Percentiles rank a stretch among this genome's conserved stretches.
These are phyloP conservation scores for Cyclostephanos tholiformis DNA, from an alignment of 108 stramenopile genomes.

Conservation along the genomic window DNA sequence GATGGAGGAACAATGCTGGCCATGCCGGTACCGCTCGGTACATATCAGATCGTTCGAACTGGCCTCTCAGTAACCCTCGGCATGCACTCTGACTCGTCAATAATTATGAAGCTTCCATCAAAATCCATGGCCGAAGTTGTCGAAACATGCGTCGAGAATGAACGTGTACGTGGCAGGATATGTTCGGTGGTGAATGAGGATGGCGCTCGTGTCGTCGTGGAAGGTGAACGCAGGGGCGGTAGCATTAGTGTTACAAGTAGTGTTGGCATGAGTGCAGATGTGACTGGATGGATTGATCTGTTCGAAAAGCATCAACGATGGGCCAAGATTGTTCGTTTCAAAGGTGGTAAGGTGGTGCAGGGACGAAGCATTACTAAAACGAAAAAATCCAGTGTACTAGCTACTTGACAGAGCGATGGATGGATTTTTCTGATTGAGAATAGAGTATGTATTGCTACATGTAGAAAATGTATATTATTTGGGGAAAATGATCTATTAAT, in stretches of 20 bases:
- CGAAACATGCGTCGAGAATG: conserved; percentile 46
- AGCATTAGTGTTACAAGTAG: not conserved
- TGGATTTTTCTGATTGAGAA: not conserved
- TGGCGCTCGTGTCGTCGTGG: conserved; percentile 17
- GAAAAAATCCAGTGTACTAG: not conserved
- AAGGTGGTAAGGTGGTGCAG: conserved; percentile 30
- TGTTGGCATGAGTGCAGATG: conserved; percentile 8
- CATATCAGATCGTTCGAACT: conserved; percentile 36
- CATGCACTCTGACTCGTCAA: conserved; percentile 26
- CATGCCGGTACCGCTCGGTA: conserved; percentile 49
- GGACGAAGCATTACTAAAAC: not conserved
- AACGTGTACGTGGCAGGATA: conserved; percentile 41
- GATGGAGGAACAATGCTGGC: conserved; percentile 34
- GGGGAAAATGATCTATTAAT: not conserved
- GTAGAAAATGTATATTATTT: not conserved
- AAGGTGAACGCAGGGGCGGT: not conserved
- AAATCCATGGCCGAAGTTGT: conserved; percentile 37
- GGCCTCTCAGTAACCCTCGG: conserved; percentile 29
- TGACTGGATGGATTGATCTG: conserved; percentile 39
- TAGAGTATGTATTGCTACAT: not conserved
- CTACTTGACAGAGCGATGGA: not conserved
- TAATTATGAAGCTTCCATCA: conserved; percentile 24
- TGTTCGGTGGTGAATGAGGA: conserved; percentile 17
- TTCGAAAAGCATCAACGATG: conserved; percentile 44
- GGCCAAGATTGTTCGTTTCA: conserved; percentile 53